These are phyloP conservation scores for Cnidoscolus chayamansa DNA, from an alignment of 441 rosid species.

Conservation along the genomic window DNA sequence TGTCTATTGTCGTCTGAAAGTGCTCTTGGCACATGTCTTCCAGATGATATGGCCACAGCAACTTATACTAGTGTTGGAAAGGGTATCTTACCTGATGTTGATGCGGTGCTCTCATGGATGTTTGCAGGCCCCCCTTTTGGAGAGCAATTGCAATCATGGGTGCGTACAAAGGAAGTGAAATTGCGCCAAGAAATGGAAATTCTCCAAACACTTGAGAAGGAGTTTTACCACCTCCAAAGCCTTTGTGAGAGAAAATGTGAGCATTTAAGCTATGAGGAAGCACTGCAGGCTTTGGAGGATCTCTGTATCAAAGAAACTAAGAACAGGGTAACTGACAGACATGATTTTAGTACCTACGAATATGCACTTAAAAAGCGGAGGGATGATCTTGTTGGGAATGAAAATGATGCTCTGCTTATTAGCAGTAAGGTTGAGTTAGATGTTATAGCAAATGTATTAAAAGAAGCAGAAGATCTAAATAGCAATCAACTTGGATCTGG, in stretches of 20 bases:
- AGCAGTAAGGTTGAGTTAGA: conserved; percentile 67
- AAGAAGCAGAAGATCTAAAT: conserved; percentile 71
- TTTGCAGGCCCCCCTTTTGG: conserved; percentile 69
- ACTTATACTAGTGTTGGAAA: conserved; percentile 34
- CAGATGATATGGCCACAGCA: conserved; percentile 30
- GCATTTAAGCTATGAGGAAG: conserved; percentile 75
- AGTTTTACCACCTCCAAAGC: conserved; percentile 64
- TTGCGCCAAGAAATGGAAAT: conserved; percentile 66
- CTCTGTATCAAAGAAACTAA: conserved; percentile 80
- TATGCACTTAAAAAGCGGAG: conserved; percentile 65
- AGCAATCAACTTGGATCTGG: conserved; percentile 69
- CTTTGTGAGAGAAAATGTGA: conserved; percentile 80
- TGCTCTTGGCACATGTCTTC: conserved; percentile 27
- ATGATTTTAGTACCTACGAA: conserved; percentile 53
- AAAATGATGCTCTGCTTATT: conserved; percentile 39
- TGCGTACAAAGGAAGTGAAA: conserved; percentile 61
- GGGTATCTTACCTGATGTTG: conserved; percentile 38
- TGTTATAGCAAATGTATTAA: conserved; percentile 62
- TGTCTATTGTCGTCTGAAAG: conserved; percentile 38
- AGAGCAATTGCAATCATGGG: conserved; percentile 69
- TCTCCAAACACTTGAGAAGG: conserved; percentile 75
- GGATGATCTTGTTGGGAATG: conserved; percentile 55
- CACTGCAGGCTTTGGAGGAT: conserved; percentile 74
- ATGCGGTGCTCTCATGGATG: conserved; percentile 77
- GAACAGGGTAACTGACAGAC: conserved; percentile 59